phyloP scores from a whole-genome alignment of 164 flowering plant genomes.

The grape (Vitis vinifera) region DNA sequence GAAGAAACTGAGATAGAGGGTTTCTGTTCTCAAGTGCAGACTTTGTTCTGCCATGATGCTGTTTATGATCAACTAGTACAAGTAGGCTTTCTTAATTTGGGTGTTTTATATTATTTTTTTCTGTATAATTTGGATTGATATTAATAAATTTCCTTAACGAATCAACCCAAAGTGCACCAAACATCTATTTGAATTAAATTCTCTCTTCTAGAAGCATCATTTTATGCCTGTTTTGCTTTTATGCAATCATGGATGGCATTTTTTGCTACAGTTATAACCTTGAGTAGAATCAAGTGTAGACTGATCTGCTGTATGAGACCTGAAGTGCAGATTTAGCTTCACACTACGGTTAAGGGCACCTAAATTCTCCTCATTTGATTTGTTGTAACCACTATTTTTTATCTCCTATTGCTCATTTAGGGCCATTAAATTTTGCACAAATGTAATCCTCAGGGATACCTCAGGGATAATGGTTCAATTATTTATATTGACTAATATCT shows the following conservation, averaged over 20 bases:
- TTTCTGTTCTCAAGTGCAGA: conserved; percentile 81
- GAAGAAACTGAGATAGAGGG: conserved; percentile 99
- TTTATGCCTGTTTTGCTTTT: not conserved
- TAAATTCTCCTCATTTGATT: no score
- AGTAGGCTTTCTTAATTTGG: conserved; percentile 32
- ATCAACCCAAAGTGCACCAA: not conserved
- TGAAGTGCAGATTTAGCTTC: no score
- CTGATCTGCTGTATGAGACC: not conserved
- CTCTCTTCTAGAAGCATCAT: not conserved
- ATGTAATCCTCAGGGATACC: no score
- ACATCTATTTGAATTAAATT: not conserved
- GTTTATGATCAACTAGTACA: conserved; percentile 87
- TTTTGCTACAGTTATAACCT: not conserved
- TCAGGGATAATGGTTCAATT: no score
- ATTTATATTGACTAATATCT: no score
- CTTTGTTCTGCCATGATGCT: conserved; percentile 93
- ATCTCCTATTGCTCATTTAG: no score
- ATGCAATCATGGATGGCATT: not conserved
- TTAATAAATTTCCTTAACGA: no score
- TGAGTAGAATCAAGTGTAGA: not conserved
- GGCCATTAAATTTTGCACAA: no score
- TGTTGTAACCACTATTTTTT: no score
- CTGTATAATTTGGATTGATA: no score
- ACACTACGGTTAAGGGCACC: no score
- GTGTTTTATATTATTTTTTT: not conserved